A percentile compares a stretch with the other conserved stretches of the same genome.
These are phyloP conservation scores for Aspergillus unguis DNA, from an alignment of 2,329 filamentous ascomycete species.

Conservation along the genomic window DNA sequence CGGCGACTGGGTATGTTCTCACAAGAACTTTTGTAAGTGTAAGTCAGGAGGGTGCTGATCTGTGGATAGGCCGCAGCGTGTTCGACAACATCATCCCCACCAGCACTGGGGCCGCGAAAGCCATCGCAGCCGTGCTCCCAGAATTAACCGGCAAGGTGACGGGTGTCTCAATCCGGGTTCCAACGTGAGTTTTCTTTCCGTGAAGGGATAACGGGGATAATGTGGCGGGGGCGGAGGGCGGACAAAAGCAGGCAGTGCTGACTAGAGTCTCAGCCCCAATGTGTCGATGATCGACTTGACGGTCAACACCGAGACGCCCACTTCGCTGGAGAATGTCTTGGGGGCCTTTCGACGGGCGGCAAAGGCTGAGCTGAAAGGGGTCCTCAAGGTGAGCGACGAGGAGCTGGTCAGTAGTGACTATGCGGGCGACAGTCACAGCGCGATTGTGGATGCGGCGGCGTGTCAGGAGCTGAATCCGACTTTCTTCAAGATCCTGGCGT, in stretches of 20 bases:
- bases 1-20: constrained; percentile 24
- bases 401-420: constrained; percentile 84
- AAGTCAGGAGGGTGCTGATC: not conserved
- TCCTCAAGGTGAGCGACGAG: constrained; percentile 85
- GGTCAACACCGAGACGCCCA: constrained; percentile 77
- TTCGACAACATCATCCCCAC: constrained; percentile 95
- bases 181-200: constrained; percentile 51
- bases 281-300: constrained; percentile 94
- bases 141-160: constrained; percentile 92
- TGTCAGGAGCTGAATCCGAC: constrained; percentile 82
- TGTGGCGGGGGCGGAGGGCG: no score
- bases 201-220: not conserved
- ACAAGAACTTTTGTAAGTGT: not conserved
- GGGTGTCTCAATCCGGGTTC: constrained; percentile 93
- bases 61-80: constrained; percentile 68
- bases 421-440: constrained; percentile 80
- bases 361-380: constrained; percentile 50
- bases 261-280: constrained; percentile 55
- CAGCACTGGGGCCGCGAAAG: constrained; percentile 92
- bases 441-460: constrained; percentile 92
- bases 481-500: constrained; percentile 91
- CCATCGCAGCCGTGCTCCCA: constrained; percentile 93
- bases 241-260: not conserved
- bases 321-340: constrained; percentile 25
- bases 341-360: constrained; percentile 39